phyloP scores from a whole-genome alignment of 164 flowering plant genomes.

The Sextonia rubra region DNA sequence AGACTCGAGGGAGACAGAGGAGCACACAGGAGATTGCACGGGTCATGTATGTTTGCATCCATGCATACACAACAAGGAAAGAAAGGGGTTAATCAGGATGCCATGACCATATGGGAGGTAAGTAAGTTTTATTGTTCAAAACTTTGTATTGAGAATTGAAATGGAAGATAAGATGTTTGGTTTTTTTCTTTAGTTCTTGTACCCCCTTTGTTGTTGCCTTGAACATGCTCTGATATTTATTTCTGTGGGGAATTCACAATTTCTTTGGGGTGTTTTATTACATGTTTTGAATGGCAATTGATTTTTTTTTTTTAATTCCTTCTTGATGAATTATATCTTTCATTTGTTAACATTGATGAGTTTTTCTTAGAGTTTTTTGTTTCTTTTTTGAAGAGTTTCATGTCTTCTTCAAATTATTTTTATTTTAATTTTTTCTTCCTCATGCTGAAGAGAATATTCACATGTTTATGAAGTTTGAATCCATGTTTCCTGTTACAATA shows the following conservation, averaged over 20 bases:
- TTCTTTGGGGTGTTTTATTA: too few species aligned
- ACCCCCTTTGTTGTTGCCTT: too few species aligned
- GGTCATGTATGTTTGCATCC: constrained; percentile 40
- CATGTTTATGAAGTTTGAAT: too few species aligned
- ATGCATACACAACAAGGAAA: constrained; percentile 65
- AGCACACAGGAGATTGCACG: constrained; percentile 42
- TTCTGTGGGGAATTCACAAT: not conserved
- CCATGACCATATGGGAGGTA: constrained; percentile 95
- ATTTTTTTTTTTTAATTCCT: not conserved
- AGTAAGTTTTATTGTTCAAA: not conserved
- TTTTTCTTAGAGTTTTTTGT: not conserved
- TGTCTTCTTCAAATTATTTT: not conserved
- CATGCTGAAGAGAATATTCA: too few species aligned
- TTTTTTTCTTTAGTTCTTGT: too few species aligned
- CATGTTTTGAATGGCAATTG: not conserved
- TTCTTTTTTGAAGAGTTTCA: too few species aligned
- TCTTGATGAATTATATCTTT: not conserved
- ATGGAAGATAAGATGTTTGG: not conserved
- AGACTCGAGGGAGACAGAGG: constrained; percentile 23
- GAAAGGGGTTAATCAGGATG: constrained; percentile 85
- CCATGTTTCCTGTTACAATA: too few species aligned
- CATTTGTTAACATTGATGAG: not conserved
- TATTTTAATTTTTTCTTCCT: too few species aligned
- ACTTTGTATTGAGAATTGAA: not conserved
- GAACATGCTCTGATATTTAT: not conserved